Percentiles rank a stretch among this genome's conserved stretches.
phyloP scores from a whole-genome alignment of 257 asterid genomes.

The Petrea volubilis region DNA sequence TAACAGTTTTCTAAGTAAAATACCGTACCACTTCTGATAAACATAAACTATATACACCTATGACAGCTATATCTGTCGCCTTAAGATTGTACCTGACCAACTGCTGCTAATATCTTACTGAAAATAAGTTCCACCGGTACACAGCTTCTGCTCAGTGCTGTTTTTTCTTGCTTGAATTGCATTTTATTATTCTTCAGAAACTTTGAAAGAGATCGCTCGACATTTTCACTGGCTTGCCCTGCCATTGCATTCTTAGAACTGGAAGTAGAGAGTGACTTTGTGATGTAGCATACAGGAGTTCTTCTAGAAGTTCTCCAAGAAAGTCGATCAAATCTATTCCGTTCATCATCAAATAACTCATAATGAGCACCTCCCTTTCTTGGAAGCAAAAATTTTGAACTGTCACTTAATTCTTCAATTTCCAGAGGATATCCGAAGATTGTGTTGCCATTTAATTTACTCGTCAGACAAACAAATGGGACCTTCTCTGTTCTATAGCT shows the following conservation, averaged over 20 bases:
- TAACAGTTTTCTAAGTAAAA: too few species aligned
- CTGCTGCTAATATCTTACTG: slow-evolving; percentile 41
- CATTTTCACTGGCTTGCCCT: slow-evolving; percentile 11
- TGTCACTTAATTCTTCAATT: slow-evolving; percentile 32
- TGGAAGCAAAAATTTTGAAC: slow-evolving; percentile 17
- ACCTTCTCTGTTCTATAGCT: slow-evolving; percentile 36
- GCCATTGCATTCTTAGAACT: slow-evolving; percentile 16
- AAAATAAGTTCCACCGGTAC: slow-evolving; percentile 56
- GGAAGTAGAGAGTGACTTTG: too few species aligned
- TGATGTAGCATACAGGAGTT: slow-evolving; percentile 56
- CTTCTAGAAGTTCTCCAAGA: slow-evolving; percentile 63
- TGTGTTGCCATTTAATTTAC: slow-evolving; percentile 41
- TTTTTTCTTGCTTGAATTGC: slow-evolving; percentile 7
- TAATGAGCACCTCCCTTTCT: slow-evolving; percentile 1
- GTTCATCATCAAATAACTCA: slow-evolving; percentile 9
- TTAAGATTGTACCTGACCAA: slow-evolving; percentile 26
- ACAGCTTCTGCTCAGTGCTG: slow-evolving; percentile 34
- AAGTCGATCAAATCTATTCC: slow-evolving; percentile 27
- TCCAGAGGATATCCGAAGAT: slow-evolving; percentile 63
- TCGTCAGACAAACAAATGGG: slow-evolving; percentile 56
- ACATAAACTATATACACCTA: slow-evolving; percentile 3
- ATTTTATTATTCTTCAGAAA: too few species aligned
- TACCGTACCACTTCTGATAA: background rate
- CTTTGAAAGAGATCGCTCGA: too few species aligned
- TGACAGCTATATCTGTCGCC: background rate